These are phyloP conservation scores for Fusarium tanahbumbuense DNA, from an alignment of 2,329 filamentous ascomycete genomes.

Conservation along the genomic window DNA sequence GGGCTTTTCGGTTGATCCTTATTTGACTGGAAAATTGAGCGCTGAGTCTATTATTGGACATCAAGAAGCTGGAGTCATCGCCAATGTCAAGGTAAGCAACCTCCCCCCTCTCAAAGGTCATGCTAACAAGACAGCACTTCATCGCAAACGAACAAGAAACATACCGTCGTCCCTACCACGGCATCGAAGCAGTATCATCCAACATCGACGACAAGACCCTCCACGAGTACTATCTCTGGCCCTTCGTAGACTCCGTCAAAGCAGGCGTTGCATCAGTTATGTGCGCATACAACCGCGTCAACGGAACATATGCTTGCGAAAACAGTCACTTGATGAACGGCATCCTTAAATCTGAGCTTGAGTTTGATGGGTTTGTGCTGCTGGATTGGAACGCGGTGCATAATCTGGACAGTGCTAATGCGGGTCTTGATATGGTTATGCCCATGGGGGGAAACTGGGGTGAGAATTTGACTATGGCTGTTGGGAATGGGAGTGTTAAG, in stretches of 20 bases:
- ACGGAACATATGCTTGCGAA: slow-evolving; percentile 79
- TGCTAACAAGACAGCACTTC: slow-evolving; percentile 56
- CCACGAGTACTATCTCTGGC: slow-evolving; percentile 74
- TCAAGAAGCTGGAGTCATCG: slow-evolving; percentile 82
- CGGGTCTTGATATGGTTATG: slow-evolving; percentile 78
- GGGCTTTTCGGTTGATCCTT: slow-evolving; percentile 77
- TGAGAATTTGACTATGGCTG: slow-evolving; percentile 75
- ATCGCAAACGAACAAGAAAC: slow-evolving; percentile 73
- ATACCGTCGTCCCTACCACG: slow-evolving; percentile 55
- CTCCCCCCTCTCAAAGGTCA: fast-evolving
- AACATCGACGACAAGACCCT: slow-evolving; percentile 74
- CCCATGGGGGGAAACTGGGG: slow-evolving; percentile 68
- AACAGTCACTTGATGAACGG: slow-evolving; percentile 77
- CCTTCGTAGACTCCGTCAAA: slow-evolving; percentile 70
- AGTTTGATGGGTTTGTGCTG: slow-evolving; percentile 76
- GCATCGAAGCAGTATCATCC: slow-evolving; percentile 65
- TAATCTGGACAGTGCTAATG: slow-evolving; percentile 64
- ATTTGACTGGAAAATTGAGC: slow-evolving; percentile 76
- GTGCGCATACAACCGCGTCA: slow-evolving; percentile 78
- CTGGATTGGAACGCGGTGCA: slow-evolving; percentile 78
- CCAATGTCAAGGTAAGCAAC: slow-evolving; percentile 69
- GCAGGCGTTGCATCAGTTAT: slow-evolving; percentile 70
- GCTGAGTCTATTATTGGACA: slow-evolving; percentile 80
- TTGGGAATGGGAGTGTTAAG: slow-evolving; percentile 80
- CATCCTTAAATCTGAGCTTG: slow-evolving; percentile 71